Base-by-base conservation (phyloP, 495 filamentous ascomycete genomes). In the Glonium stellatum region DNA sequence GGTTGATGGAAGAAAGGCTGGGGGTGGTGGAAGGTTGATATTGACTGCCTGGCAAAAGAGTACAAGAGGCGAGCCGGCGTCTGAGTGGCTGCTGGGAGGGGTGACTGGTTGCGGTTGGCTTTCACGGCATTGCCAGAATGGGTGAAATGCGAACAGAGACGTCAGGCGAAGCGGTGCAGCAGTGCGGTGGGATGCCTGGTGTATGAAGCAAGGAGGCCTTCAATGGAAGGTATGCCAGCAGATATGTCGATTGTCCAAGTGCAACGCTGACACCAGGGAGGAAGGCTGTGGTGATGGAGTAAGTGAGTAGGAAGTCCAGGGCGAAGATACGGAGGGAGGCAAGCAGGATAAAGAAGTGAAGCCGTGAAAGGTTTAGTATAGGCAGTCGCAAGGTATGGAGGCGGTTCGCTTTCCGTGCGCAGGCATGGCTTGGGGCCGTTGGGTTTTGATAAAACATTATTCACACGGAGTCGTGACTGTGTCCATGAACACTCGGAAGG, bases 381-480 rank as follows among this genome's bases (percentile, higher is more conserved):
- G 13, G 22, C 44, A 34, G 57, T 31, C 27, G 27, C 27, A 31
- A 31, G 27, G 27, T 31, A 50, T 46, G 58, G 58, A 23, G 18
- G 48, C 25, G 23, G 51, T 61, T 47, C 50, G 59, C 64, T 55
- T 39, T 34, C 25, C 27, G 52, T 37, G 2, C 4, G 12, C 51
- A 62, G 59, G 63, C 63, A 66, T 66, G 55, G 62, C 58, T 65
- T 65, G 63, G 64, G 64, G 59, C 59, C 50, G 59, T 62, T 59
- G 64, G 64, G 64, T 58, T 66, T 58, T 66, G 64, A 66, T 66
- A 66, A 62, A 59, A 59, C 64, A 66, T 66, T 57, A 62, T 62
- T 62, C 64, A 62, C 63, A 46, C 49, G 46, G 44, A 39, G 44
- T 44, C 35, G 60, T 62, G 62, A 65, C 55, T 52, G 57, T 51